Evolutionary conservation across 169 alveolate genomes (phyloP), one percentile per base, ranked within the genome.

Genomic region (Toxoplasma gondii): DNA sequence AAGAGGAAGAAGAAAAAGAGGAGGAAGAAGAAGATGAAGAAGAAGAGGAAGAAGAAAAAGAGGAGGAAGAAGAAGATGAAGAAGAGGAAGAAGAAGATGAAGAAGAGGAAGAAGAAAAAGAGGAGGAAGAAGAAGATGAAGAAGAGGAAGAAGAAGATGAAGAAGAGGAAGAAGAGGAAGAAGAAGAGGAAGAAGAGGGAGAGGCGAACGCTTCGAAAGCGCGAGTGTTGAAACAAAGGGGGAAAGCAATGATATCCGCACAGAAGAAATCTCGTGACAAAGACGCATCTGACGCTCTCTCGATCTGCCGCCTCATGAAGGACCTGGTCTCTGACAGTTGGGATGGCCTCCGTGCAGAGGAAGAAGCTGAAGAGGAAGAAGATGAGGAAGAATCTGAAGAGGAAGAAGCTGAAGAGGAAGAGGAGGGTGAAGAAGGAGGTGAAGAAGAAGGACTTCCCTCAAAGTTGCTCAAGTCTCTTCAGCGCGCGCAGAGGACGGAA

Each of bases 251-350:
- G 84, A 2, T 74, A 44, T 36, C 39, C 44, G 22, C n/a, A 36
- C n/a, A n/a, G 27, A 34, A n/a, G 86, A 78, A 78, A 78, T 64
- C 74, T 16, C 24, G 74, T 19, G 74, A 78, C 29, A 78, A 78
- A n/a, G 24, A 9, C 1, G 86, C 39, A 1, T 19, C 31, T 64
- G 74, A 64, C 29, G 86, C 86, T 4, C 49, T 36, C 29, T n/a
- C 49, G 29, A 78, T 78, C 45, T 78, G 86, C 43, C 49, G n/a
- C 29, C 86, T 78, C 86, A 78, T 78, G 86, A 78, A 78, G 22
- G 49, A 78, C 22, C 86, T 78, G 2, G n/a, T n/a, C 2, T 78
- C 86, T 19, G 86, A 38, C 29, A 38, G 10, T 1, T 78, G 86
- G 86, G 45, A 78, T 64, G 7, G n/a, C n/a, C 22, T 64, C 22